Evolutionary conservation across 2,329 filamentous ascomycete species (phyloP), one percentile per base, ranked within the genome.

Genomic region (Alternaria incomplexa): DNA sequence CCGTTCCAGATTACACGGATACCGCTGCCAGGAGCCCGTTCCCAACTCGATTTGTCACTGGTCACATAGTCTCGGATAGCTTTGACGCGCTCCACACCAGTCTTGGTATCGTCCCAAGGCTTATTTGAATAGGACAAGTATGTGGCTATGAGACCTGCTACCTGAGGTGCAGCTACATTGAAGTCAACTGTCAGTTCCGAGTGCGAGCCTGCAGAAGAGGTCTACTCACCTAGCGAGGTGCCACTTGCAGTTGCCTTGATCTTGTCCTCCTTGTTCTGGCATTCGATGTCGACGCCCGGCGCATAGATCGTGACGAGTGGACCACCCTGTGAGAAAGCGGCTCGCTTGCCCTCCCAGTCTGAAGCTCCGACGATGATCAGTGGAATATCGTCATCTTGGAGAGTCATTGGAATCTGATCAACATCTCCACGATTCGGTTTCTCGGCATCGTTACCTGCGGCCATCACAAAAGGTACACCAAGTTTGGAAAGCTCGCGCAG

Each of bases 391-490:
- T 40, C 32, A 36, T n/a, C 32, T 0, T 15, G 15, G 1, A 36
- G 32, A 15, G n/a, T 6, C 32, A 36, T 36, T n/a, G 32, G 32
- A 36, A 36, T 36, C 1, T 36, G 32, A 2, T 36, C 32, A 0
- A 36, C 32, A 15, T n/a, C 13, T 9, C 1, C 1, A 0, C 32
- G 32, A 0, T 36, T 36, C 13, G 13, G 32, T 0, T 36, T 0
- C 32, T 36, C 1, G 13, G 32, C 32, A 0, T 0, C 32, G 32
- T 36, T 36, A 0, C 32, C 32, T n/a, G 32, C 32, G 15, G 13
- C 7, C 1, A 0, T 0, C 0, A 36, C 32, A 36, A 36, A 36
- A n/a, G 32, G 32, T n/a, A 36, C 32, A 0, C 32, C 32, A 36
- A 36, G 32, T n/a, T 36, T 36, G 13, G 32, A 36, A 0, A 36